Evolutionary conservation across 495 filamentous ascomycete genomes (phyloP).

Genomic region (Daldinia loculata): DNA sequence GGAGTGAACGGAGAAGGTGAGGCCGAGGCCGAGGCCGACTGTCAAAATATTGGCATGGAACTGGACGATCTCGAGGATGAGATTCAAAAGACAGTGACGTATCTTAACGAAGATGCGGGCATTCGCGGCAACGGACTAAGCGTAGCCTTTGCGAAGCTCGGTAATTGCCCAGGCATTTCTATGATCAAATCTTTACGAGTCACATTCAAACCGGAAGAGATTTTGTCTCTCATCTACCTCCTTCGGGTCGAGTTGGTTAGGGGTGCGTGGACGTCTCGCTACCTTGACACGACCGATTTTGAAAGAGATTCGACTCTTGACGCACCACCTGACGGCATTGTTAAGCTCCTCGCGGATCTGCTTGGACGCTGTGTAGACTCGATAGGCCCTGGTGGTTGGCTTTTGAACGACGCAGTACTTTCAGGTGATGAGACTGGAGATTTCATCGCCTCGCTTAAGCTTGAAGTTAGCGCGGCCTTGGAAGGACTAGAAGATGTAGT

Average conservation of each 20-base stretch:
- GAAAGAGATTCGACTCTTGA: slow-evolving; percentile 64
- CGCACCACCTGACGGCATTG: slow-evolving; percentile 63
- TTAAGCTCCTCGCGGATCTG: slow-evolving; percentile 68
- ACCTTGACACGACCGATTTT: slow-evolving; percentile 56
- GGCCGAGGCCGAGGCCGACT: slow-evolving; percentile 43
- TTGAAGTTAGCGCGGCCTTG: slow-evolving; percentile 78
- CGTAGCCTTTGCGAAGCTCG: slow-evolving; percentile 69
- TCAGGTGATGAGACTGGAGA: slow-evolving; percentile 64
- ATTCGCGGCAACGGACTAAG: slow-evolving; percentile 56
- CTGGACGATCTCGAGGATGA: slow-evolving; percentile 59
- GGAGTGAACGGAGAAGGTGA: slow-evolving; percentile 39
- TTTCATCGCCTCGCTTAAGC: slow-evolving; percentile 71
- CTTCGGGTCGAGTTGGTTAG: slow-evolving; percentile 71
- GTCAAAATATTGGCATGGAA: slow-evolving; percentile 55
- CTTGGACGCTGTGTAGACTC: slow-evolving; percentile 82
- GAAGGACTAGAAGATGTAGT: slow-evolving; percentile 79
- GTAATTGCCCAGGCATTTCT: slow-evolving; percentile 63
- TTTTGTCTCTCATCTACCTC: slow-evolving; percentile 75
- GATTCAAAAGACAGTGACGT: slow-evolving; percentile 60
- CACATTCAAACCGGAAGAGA: slow-evolving; percentile 70
- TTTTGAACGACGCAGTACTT: slow-evolving; percentile 65
- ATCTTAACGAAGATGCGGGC: slow-evolving; percentile 55
- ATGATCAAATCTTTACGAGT: slow-evolving; percentile 71
- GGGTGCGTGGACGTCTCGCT: slow-evolving; percentile 75
- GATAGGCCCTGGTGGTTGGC: slow-evolving; percentile 84